These are phyloP conservation scores for Geranium brycei DNA, from an alignment of 345 rosid genomes.

Conservation along the genomic window DNA sequence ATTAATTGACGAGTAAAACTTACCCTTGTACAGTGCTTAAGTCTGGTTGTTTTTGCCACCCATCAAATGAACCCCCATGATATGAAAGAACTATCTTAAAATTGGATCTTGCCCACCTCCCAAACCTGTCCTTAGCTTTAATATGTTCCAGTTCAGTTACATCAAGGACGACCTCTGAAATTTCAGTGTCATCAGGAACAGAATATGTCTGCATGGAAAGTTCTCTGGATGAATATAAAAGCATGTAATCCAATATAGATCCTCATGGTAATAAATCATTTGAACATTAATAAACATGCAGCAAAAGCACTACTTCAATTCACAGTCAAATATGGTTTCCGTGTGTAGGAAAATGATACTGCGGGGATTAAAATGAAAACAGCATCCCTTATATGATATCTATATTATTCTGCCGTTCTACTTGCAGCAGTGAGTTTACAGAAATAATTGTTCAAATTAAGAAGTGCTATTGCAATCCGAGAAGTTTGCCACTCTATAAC, in stretches of 20 bases:
- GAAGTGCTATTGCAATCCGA: background rate
- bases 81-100: conserved; percentile 75
- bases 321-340: background rate
- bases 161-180: conserved; percentile 9
- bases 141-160: conserved; percentile 19
- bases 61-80: conserved; percentile 76
- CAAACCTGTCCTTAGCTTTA: conserved; percentile 27
- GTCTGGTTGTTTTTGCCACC: conserved; percentile 94
- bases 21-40: conserved; percentile 82
- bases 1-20: conserved; percentile 10
- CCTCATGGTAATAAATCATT: background rate
- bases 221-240: conserved; percentile 2
- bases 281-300: background rate
- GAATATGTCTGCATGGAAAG: conserved; percentile 25
- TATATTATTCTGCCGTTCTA: background rate
- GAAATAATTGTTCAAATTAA: too few relatives aligned
- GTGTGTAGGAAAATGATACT: background rate
- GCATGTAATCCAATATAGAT: conserved; percentile 1
- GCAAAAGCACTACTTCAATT: background rate
- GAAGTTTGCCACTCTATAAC: background rate
- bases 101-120: conserved; percentile 74
- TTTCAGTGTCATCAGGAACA: conserved; percentile 20
- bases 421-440: background rate
- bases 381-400: background rate
- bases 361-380: too few relatives aligned